phyloP scores from a whole-genome alignment of 176 grass and related monocot genomes.

The Lolium rigidum region DNA sequence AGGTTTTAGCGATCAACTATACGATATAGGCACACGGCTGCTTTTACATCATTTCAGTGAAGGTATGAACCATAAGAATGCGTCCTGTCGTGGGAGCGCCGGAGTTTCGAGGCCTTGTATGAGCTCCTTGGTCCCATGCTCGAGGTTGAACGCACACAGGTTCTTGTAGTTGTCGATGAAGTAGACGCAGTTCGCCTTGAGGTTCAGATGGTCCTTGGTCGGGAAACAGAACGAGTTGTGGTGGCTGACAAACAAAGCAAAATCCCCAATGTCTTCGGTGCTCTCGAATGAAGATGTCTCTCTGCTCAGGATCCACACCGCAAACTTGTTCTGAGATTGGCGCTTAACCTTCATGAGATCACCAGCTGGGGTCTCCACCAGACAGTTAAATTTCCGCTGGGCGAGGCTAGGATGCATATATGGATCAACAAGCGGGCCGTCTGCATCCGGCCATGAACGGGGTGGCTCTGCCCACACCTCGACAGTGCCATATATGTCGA shows the following conservation, averaged over 20 bases:
- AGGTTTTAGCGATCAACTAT: not conserved
- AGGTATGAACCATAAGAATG: conserved; percentile 46
- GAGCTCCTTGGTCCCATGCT: not conserved
- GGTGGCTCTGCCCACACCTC: conserved; percentile 58
- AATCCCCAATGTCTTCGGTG: conserved; percentile 31
- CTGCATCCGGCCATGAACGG: conserved; percentile 45
- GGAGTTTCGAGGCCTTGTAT: conserved; percentile 3
- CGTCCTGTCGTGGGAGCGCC: not conserved
- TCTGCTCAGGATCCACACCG: conserved; percentile 45
- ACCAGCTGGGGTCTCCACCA: conserved; percentile 50
- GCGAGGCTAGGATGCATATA: not conserved
- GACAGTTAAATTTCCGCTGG: conserved; percentile 21
- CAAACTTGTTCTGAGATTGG: conserved; percentile 28
- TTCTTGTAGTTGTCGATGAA: no score
- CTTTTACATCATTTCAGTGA: conserved; percentile 42
- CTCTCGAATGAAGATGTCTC: conserved; percentile 25
- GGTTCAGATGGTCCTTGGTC: conserved; percentile 32
- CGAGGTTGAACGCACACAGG: no score
- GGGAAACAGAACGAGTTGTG: conserved; percentile 46
- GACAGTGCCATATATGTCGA: conserved; percentile 46
- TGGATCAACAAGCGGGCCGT: not conserved
- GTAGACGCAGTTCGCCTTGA: conserved; percentile 49
- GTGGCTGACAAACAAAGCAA: conserved; percentile 43
- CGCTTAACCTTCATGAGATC: conserved; percentile 18
- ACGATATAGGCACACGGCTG: not conserved